Evolutionary conservation across 2,329 filamentous ascomycete species (phyloP).

Genomic region (Trichophyton simii): DNA sequence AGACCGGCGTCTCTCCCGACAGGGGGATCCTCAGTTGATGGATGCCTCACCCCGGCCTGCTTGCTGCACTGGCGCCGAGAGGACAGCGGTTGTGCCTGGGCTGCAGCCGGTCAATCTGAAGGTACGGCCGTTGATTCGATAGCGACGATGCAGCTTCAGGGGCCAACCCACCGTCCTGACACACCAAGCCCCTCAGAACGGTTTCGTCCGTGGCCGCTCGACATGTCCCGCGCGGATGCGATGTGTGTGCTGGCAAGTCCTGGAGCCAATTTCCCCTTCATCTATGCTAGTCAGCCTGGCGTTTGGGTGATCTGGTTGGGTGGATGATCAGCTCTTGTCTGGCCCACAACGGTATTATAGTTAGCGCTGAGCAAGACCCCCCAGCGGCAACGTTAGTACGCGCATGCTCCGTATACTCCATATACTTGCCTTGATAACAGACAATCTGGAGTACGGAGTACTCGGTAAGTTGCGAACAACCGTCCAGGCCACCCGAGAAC

Average conservation of each 20-base stretch:
- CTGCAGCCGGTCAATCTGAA: not conserved
- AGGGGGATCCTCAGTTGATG: too few species aligned
- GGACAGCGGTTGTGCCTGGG: not conserved
- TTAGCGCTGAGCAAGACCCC: not conserved
- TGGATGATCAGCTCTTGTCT: not conserved
- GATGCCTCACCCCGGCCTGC: too few species aligned
- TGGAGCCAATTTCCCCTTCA: not conserved
- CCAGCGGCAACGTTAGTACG: not conserved
- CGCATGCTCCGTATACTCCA: too few species aligned
- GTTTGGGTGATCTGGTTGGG: not conserved
- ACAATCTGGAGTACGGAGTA: not conserved
- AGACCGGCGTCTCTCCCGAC: too few species aligned
- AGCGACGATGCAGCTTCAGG: not conserved
- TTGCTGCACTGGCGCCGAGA: not conserved
- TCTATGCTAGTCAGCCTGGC: not conserved
- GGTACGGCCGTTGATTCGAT: not conserved
- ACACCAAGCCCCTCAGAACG: not conserved
- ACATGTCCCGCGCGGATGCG: not conserved
- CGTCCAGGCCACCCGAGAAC: not conserved
- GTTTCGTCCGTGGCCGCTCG: conserved; percentile 1
- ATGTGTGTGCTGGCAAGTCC: not conserved
- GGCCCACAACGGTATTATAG: not conserved
- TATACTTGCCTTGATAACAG: not conserved
- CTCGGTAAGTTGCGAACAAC: not conserved
- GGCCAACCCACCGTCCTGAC: not conserved